Base-by-base conservation (phyloP, 176 grass and related monocot species). In the Juncus effusus region DNA sequence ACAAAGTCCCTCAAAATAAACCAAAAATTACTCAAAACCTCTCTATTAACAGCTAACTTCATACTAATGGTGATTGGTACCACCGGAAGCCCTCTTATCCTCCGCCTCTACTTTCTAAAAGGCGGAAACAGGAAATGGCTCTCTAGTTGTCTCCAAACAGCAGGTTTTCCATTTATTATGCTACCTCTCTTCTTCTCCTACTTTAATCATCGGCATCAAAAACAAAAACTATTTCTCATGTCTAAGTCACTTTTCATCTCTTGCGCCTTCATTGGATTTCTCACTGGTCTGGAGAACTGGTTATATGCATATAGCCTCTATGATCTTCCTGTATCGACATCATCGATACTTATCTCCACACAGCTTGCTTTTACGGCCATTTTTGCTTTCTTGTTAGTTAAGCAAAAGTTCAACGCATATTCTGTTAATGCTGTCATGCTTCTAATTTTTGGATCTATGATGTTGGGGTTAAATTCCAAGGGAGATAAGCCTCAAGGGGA, bases 301-400 rank as follows among this genome's bases (percentile, higher is more conserved):
- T 60, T 95, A 38, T 95, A 95, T 65, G 75, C 87, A 45, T 95
- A 85, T 50, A 86, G 83, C 0, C 4, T 87, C 13, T 79, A 80
- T 0, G 90, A 78, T 76, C 84, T 90, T 45, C 91, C 91, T 5
- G 87, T 96, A 3, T 96, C 91, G 38, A 90, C 91, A 3, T 81
- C 87, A 54, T 82, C 87, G 36, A 72, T 96, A 79, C 79, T 96
- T 38, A 51, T 83, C 63, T 96, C 91, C 10, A 90, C 81, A 12
- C 87, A 90, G 69, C 87, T 96, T 5, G 87, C 77, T 36, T 96
- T 96, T 79, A 96, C 82, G 3, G 87, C 87, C 2, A n/a, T 50
- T 16, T 96, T 91, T 62, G 77, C 87, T 56, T 75, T 88, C 65
- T 51, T 96, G 58, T 41, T 96, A 8, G 84, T 96, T 74, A 65